Evolutionary conservation across 164 flowering plant genomes (phyloP).

Genomic region (Macadamia tetraphylla): DNA sequence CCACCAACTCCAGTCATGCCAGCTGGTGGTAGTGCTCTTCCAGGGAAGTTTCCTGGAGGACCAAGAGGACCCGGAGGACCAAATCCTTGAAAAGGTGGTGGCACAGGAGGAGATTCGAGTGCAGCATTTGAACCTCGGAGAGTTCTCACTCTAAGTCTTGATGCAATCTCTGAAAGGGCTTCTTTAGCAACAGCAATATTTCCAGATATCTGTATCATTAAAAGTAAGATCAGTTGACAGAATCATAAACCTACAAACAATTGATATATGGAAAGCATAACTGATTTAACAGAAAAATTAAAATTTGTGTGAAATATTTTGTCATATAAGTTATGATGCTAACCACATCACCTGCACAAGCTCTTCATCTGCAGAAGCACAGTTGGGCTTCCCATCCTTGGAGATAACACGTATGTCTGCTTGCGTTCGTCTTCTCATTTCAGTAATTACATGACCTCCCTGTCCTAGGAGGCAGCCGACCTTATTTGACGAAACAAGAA

Average conservation of each 20-base stretch:
- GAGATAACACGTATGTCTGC: constrained; percentile 68
- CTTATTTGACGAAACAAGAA: constrained; percentile 62
- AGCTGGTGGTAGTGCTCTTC: constrained; percentile 32
- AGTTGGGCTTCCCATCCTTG: constrained; percentile 54
- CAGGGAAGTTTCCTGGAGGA: constrained; percentile 23
- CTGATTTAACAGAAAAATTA: not conserved
- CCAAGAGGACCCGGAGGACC: constrained; percentile 14
- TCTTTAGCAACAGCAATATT: constrained; percentile 51
- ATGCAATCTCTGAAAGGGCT: constrained; percentile 57
- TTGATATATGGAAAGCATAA: not conserved
- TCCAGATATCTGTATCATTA: constrained; percentile 49
- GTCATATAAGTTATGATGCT: constrained; percentile 5
- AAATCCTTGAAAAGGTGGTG: constrained; percentile 35
- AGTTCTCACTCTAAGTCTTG: constrained; percentile 56
- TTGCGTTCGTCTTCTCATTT: constrained; percentile 64
- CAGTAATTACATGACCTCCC: constrained; percentile 70
- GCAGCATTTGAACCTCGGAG: constrained; percentile 41
- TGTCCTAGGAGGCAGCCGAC: constrained; percentile 78
- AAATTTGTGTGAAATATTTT: constrained; percentile 1
- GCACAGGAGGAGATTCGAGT: constrained; percentile 31
- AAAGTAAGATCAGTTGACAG: constrained; percentile 11
- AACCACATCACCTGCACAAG: constrained; percentile 64
- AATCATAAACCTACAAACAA: not conserved
- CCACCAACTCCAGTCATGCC: constrained; percentile 32
- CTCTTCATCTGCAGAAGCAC: constrained; percentile 69